Base-by-base conservation (phyloP, 2,329 filamentous ascomycete species). In the Fusarium sp. region DNA sequence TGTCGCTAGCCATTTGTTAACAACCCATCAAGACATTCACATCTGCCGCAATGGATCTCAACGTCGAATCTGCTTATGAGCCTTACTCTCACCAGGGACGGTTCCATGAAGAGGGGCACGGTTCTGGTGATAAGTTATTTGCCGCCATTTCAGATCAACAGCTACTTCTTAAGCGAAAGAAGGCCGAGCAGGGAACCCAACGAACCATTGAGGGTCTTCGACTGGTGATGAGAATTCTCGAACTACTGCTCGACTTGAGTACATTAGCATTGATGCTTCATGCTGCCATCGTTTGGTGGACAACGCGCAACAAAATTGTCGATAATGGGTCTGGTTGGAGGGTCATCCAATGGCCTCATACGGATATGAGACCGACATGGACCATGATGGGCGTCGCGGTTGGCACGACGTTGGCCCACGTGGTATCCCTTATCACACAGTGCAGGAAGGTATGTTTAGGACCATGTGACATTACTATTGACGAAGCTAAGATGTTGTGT, bases 301-400 rank as follows among this genome's bases (percentile, higher is more conserved):
- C 33, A n/a, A 57, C 55, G 22, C 55, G 55, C 22, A 27, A 57
- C 10, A 57, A 57, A 6, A 38, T 29, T 6, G 55, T 57, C 24
- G 6, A 57, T 20, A 33, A 40, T 29, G 36, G 40, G n/a, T 27
- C 16, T 14, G 57, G 57, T 5, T 29, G 24, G 22, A 60, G 27
- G 3, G 57, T 22, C 7, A 24, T 60, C 0, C 38, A 60, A 44
- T 59, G 57, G 57, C 57, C 38, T n/a, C 36, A 44, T 11, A 59
- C 57, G 2, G 29, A 59, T 12, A 59, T 59, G 57, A 31, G 57
- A 27, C 57, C 56, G 38, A 59, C 57, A 20, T 59, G 57, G 57
- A 59, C 57, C 8, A 59, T 59, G 57, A 27, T 59, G 17, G 57
- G 38, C 5, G 40, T 27, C 16, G 57, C 33, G 3, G 38, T 27